Base-by-base conservation (phyloP, 768 basidiomycete genomes). In the Royoungia palumana region DNA sequence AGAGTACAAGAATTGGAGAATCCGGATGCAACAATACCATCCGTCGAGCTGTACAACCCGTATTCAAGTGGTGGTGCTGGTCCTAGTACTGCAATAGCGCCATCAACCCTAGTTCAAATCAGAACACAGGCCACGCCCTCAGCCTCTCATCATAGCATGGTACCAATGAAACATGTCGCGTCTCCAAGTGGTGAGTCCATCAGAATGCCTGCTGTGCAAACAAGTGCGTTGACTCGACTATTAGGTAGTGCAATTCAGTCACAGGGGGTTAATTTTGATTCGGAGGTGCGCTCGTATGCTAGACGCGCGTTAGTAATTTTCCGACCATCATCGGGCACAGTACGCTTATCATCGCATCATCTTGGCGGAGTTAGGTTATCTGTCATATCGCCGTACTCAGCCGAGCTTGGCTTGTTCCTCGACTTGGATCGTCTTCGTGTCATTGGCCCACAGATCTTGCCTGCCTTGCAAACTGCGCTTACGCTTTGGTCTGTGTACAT, bases 401-500 rank as follows among this genome's bases (percentile, higher is more conserved):
- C 71, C 30, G 75, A 81, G 55, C 74, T 87, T 49, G 84, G 84
- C 5, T 81, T 89, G 59, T 89, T 88, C 64, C 77, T 90, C 47
- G 65, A 81, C 53, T 38, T 67, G 4, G 54, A 65, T 6, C 75
- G 80, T 4, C 79, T 86, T 47, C 68, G 71, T 5, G 60, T 70
- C 35, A 58, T 72, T 8, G 63, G 70, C 10, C 53, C 63, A 14
- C 72, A 72, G 8, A 74, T 80, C 27, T 66, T 77, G 5, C 74
- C 76, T 10, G 76, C 77, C 5, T 66, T 83, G 5, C 67, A 77
- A 30, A 76, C 69, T 50, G 70, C 69, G 5, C 73, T 80, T 2
- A 77, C 77, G 40, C 70, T 85, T 1, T 77, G 80, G 72, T 81
- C 79, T 9, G 61, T 72, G 30, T 74, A 77, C 46, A 69, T 84